These are phyloP conservation scores for Persicaria tinctoria DNA, from an alignment of 148 eudicot genomes.

Conservation along the genomic window DNA sequence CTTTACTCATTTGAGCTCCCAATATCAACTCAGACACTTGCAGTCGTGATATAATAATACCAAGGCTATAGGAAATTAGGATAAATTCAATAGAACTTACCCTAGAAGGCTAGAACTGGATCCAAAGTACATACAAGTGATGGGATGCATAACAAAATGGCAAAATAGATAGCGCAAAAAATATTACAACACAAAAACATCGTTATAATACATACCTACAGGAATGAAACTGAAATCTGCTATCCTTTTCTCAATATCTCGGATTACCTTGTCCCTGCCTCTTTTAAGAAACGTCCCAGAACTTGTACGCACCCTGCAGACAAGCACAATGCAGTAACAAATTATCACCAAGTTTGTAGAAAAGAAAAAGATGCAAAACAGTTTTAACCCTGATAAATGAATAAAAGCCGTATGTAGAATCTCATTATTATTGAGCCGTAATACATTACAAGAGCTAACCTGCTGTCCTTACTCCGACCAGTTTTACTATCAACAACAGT, in stretches of 20 bases:
- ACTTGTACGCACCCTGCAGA: conserved; percentile 90
- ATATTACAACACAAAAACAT: conserved; percentile 2
- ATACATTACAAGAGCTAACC: conserved; percentile 34
- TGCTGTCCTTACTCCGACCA: conserved; percentile 88
- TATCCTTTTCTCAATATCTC: conserved; percentile 70
- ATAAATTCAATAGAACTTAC: neutral
- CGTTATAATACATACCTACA: conserved; percentile 44
- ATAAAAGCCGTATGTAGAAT: neutral
- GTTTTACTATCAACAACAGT: conserved; percentile 94
- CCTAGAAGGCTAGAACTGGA: neutral
- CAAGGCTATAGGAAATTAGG: neutral
- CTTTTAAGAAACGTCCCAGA: conserved; percentile 82
- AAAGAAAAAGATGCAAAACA: conserved; percentile 2
- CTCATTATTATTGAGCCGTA: neutral
- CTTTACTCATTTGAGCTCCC: conserved; percentile 1
- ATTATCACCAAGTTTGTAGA: neutral
- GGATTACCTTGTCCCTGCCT: conserved; percentile 65
- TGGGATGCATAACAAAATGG: neutral
- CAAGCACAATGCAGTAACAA: conserved; percentile 9
- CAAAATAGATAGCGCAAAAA: neutral
- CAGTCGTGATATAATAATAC: neutral
- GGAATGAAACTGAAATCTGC: conserved; percentile 87
- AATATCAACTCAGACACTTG: neutral
- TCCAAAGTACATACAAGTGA: neutral
- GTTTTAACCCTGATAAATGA: neutral